These are phyloP conservation scores for Calonectria honghensis DNA, from an alignment of 2,329 filamentous ascomycete genomes.

Conservation along the genomic window DNA sequence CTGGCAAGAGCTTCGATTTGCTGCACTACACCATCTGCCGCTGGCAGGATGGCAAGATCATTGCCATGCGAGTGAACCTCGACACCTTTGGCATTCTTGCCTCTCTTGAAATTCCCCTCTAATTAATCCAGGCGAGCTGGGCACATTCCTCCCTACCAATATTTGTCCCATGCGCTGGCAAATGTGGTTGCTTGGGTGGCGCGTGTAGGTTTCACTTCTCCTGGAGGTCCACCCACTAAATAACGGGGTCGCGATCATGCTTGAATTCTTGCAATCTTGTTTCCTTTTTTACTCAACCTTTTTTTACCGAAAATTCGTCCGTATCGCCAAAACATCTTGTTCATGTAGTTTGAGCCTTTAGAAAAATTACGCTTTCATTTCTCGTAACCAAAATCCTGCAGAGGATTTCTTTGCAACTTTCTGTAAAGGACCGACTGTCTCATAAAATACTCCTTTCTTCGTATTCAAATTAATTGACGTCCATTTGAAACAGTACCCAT, in stretches of 20 bases:
- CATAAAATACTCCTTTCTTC: background rate
- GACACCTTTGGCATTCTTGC: background rate
- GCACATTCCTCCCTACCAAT: background rate
- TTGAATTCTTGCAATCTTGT: background rate
- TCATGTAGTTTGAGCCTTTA: background rate
- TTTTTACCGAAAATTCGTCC: background rate
- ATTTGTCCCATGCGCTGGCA: background rate
- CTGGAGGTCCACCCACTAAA: background rate
- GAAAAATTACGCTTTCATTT: background rate
- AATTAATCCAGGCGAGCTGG: background rate
- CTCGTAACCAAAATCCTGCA: background rate
- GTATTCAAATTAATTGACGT: background rate
- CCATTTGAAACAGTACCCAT: background rate
- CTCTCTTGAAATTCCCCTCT: background rate
- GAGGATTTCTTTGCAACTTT: background rate
- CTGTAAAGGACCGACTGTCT: background rate
- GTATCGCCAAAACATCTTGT: background rate
- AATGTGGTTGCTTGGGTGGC: background rate
- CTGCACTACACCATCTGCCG: conserved; percentile 25
- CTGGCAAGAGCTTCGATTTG: background rate
- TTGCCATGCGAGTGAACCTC: background rate
- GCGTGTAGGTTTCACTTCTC: background rate
- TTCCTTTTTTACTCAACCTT: background rate
- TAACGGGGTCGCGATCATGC: background rate
- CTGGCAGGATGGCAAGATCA: conserved; percentile 19